Evolutionary conservation across 1,284 basidiomycete species (phyloP), one percentile per base, ranked within the genome.

Genomic region (Naganishia liquefaciens): DNA sequence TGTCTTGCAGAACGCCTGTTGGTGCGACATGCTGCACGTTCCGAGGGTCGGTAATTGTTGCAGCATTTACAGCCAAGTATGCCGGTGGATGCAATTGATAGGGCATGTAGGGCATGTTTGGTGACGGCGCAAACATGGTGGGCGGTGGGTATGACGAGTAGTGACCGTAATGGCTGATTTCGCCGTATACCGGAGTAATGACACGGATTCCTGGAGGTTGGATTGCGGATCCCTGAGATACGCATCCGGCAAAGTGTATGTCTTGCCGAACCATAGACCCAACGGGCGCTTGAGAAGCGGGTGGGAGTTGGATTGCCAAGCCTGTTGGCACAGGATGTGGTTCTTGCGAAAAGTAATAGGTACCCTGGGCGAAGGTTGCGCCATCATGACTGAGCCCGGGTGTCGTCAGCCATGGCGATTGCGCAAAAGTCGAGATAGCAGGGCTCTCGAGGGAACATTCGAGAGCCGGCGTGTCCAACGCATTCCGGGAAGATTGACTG

Each of bases 391-490:
- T 57, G 7, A 60, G 49, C 23, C 46, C 53, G 7, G 64, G 64
- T 7, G 64, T 65, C 7, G 33, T 53, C 30, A 65, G 30, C 57
- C 57, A 60, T 5, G 64, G 64, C 5, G 64, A 65, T 21, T 60
- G 55, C 21, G 19, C 42, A 25, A 54, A 52, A 6, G 42, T 46
- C n/a, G 63, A 64, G 42, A 54, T 53, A 9, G 44, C 64, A 23
- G 64, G 64, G 44, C 64, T 65, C 3, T 55, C 50, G 2, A 54
- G 27, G 11, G 64, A 65, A 42, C 43, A 65, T 2, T 65, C 64
- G 3, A 65, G 23, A 28, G 50, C 42, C 23, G 64, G 64, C 6
- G 64, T 65, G 25, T 40, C 51, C 11, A 50, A 27, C 10, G 33
- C 37, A n/a, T n/a, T 15, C 10, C 43, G 57, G 7, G 55, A 37